Base-by-base conservation (phyloP, 2,329 filamentous ascomycete genomes). In the Elsinoe ampelina region DNA sequence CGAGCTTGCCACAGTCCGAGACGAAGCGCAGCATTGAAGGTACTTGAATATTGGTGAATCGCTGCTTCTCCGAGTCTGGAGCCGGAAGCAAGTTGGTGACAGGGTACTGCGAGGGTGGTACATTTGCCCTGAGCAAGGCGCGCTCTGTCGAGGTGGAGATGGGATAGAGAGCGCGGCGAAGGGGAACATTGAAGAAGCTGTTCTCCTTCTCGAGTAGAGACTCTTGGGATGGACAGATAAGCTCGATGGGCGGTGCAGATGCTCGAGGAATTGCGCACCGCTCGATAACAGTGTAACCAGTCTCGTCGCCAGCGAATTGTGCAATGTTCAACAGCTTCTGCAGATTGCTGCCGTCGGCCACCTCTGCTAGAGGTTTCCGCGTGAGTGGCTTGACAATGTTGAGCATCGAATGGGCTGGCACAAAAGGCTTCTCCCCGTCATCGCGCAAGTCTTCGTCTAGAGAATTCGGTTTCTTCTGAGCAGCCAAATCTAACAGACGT, bases 1-100 rank as follows among this genome's bases (percentile, higher is more conserved):
- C 91, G 59, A 98, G 81, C 75, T 98, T 98, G 67, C 93, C 93
- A 55, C 90, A 95, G 72, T 97, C 93, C 1, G 92, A 97, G 58
- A 98, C 93, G 67, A 98, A 98, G 63, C 91, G 89, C 51, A 84
- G 86, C 93, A 98, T 98, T 10, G 91, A 96, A 0, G 93, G 93
- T 34, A 96, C 91, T 52, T 85, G 81, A 61, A 98, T 95, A 68
- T 92, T 87, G 52, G 87, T 96, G 72, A 91, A 97, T 20, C 87
- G 83, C 62, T 84, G 82, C 76, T 89, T 92, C 67, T 87, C 81
- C 45, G 87, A 89, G 59, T 87, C 84, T 0, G 93, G 91, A 35
- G 79, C 74, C 2, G 93, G 91, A 1, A 97, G 76, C 71, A 91
- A 77, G 62, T 81, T 76, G 11, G 73, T 74, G 1, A 79, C 68